These are phyloP conservation scores for Diaporthe nobilis DNA, from an alignment of 2,329 filamentous ascomycete genomes.

Conservation along the genomic window DNA sequence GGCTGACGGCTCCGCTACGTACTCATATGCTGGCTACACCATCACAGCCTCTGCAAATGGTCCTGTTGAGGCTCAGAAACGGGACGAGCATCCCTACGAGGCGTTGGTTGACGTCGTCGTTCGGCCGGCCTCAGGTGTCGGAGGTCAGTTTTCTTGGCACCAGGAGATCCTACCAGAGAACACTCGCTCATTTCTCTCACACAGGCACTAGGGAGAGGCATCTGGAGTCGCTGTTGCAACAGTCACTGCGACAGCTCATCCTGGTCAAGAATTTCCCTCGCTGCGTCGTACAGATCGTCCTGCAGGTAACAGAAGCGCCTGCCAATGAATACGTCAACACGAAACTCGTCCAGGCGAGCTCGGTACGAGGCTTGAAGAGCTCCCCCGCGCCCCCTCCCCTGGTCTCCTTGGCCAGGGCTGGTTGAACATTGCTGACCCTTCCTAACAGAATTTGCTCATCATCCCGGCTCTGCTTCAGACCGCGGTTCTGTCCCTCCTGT, in stretches of 20 bases:
- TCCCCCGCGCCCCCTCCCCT: slow-evolving; percentile 11
- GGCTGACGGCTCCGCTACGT: slow-evolving; percentile 85
- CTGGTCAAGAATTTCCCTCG: slow-evolving; percentile 82
- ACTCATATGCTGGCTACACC: slow-evolving; percentile 81
- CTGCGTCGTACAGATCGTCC: slow-evolving; percentile 82
- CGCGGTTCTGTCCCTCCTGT: slow-evolving; percentile 82
- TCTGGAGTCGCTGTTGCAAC: slow-evolving; percentile 82
- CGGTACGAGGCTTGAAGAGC: slow-evolving; percentile 61
- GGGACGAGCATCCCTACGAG: slow-evolving; percentile 93
- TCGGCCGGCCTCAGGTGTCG: slow-evolving; percentile 86
- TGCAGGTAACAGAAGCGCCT: slow-evolving; percentile 81
- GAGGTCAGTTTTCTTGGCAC: slow-evolving; percentile 67
- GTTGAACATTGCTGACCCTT: slow-evolving; percentile 44
- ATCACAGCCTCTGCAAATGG: slow-evolving; percentile 92
- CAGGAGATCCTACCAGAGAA: slow-evolving; percentile 25
- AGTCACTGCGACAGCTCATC: slow-evolving; percentile 80
- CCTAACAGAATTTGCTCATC: slow-evolving; percentile 77
- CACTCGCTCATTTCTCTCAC: slow-evolving; percentile 46
- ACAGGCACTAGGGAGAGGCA: slow-evolving; percentile 82
- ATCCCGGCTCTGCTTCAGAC: slow-evolving; percentile 88
- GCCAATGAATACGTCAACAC: slow-evolving; percentile 75
- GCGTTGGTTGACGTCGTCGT: slow-evolving; percentile 91
- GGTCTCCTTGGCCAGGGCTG: slow-evolving; percentile 24
- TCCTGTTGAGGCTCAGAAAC: slow-evolving; percentile 88
- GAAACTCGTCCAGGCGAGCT: slow-evolving; percentile 71